Conservation (phyloP, 441 rosid species). For the Jatropha podagrica region DNA sequence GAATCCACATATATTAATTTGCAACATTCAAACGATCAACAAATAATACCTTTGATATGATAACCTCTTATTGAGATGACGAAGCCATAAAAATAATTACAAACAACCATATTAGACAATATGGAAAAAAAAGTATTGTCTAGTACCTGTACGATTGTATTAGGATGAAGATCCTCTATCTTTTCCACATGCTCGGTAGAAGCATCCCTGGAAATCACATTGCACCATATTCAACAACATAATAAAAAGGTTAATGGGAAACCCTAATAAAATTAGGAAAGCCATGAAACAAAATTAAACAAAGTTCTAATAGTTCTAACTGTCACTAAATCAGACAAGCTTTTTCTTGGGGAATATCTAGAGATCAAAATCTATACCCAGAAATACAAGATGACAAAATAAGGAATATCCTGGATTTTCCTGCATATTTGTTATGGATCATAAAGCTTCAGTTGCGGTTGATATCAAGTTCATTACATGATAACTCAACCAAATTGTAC, state of each 20-base stretch:
- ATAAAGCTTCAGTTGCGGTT: not conserved
- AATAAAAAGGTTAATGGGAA: not conserved
- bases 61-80: not conserved
- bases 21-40: not conserved
- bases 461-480: not conserved
- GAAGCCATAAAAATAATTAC: not conserved
- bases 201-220: constrained; percentile 40
- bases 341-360: no score
- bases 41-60: not conserved
- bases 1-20: not conserved
- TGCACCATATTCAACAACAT: constrained; percentile 6
- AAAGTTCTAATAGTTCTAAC: not conserved
- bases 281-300: not conserved
- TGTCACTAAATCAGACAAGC: not conserved
- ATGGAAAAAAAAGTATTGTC: not conserved
- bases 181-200: constrained; percentile 46
- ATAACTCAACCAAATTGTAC: not conserved
- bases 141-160: constrained; percentile 69
- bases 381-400: not conserved
- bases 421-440: not conserved
- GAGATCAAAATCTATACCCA: not conserved
- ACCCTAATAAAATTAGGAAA: not conserved
- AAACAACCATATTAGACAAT: not conserved
- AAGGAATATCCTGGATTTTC: not conserved
- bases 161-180: constrained; percentile 69